Conservation (phyloP, 495 filamentous ascomycete genomes). For the Penicillium subrubescens region DNA sequence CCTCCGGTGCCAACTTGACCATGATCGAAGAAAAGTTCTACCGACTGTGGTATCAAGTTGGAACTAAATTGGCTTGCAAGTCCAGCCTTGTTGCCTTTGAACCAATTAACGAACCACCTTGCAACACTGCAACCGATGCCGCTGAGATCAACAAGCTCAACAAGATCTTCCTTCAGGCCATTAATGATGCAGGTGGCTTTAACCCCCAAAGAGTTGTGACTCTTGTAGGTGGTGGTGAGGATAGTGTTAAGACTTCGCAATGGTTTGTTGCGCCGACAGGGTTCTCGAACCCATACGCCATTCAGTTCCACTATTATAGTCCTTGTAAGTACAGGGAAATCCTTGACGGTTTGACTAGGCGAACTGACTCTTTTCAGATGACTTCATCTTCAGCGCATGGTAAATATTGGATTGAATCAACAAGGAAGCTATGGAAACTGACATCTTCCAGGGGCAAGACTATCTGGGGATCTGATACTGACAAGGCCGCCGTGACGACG, state of each 20-base stretch:
- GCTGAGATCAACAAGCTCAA: conserved; percentile 58
- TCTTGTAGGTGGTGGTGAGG: conserved; percentile 53
- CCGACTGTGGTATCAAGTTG: conserved; percentile 61
- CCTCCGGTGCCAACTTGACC: conserved; percentile 47
- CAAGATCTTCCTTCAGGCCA: conserved; percentile 56
- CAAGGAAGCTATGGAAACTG: no score
- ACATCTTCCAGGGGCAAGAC: conserved; percentile 54
- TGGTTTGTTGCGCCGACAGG: conserved; percentile 54
- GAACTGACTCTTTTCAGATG: conserved; percentile 33
- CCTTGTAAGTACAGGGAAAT: conserved; percentile 44
- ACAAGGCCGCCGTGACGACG: conserved; percentile 51
- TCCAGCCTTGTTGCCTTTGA: conserved; percentile 59
- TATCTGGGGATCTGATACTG: conserved; percentile 58
- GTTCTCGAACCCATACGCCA: conserved; percentile 58
- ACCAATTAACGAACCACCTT: conserved; percentile 62
- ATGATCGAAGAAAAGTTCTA: conserved; percentile 60
- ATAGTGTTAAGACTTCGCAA: conserved; percentile 53
- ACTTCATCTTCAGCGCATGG: conserved; percentile 55
- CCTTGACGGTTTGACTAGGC: conserved; percentile 3
- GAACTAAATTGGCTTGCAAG: conserved; percentile 56
- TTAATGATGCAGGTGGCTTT: conserved; percentile 57
- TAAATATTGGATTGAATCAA: no score
- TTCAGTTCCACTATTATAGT: conserved; percentile 67
- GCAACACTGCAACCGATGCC: conserved; percentile 51
- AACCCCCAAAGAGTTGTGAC: conserved; percentile 60